Percentiles rank a stretch among this genome's conserved stretches.
Evolutionary conservation across 768 basidiomycete genomes (phyloP).

Genomic region (Boletus reticuloceps): DNA sequence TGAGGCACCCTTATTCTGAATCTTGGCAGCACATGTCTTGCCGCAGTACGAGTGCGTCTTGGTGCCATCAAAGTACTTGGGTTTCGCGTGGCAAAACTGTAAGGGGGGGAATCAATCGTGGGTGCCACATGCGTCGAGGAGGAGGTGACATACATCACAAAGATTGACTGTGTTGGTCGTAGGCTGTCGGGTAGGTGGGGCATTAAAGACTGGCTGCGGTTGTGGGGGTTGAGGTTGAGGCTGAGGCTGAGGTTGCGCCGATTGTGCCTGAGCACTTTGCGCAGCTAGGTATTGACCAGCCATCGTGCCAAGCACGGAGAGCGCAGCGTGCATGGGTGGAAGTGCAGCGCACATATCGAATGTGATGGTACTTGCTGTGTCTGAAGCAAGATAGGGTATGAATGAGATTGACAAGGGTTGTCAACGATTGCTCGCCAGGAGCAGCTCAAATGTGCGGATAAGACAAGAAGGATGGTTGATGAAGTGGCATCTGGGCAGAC

Average conservation of each 20-base stretch:
- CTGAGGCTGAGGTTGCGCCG: slow-evolving; percentile 12
- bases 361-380: slow-evolving; percentile 9
- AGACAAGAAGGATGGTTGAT: slow-evolving; percentile 44
- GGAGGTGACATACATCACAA: slow-evolving; percentile 46
- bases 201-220: slow-evolving; percentile 18
- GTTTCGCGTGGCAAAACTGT: slow-evolving; percentile 54
- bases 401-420: slow-evolving; percentile 1
- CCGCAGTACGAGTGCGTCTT: slow-evolving; percentile 59
- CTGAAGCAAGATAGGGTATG: slow-evolving; percentile 6
- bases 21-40: slow-evolving; percentile 56
- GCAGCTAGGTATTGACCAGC: slow-evolving; percentile 36
- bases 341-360: slow-evolving; percentile 28
- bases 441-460: slow-evolving; percentile 28
- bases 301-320: slow-evolving; percentile 35
- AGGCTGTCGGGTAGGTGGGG: slow-evolving; percentile 14
- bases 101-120: slow-evolving; percentile 1
- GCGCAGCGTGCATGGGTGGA: slow-evolving; percentile 36
- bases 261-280: slow-evolving; percentile 29
- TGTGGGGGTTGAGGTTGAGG: slow-evolving; percentile 17
- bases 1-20: slow-evolving; percentile 29
- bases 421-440: slow-evolving; percentile 31
- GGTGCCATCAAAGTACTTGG: slow-evolving; percentile 54
- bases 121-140: slow-evolving; percentile 3
- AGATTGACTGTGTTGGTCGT: slow-evolving; percentile 33
- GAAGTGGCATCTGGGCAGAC: slow-evolving; percentile 1